Conservation (phyloP, 371 early-diverging fungal genomes). For the Nematocida ausubeli region DNA sequence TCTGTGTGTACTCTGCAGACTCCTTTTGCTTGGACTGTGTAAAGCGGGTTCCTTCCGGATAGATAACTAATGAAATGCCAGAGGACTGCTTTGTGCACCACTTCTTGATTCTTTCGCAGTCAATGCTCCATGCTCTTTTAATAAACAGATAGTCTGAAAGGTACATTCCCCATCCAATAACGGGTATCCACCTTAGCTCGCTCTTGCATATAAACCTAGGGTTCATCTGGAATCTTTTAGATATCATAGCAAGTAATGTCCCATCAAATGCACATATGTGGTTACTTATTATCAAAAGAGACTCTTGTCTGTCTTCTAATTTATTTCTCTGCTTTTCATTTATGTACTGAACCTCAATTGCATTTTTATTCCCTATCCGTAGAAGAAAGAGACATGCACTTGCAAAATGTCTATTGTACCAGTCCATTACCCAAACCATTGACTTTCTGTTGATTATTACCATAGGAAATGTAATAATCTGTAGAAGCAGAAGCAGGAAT, state of each 20-base stretch:
- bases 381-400: neutral
- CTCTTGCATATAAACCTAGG: constrained; percentile 65
- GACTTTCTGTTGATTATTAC: neutral
- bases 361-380: neutral
- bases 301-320: neutral
- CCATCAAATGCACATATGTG: constrained; percentile 67
- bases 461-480: constrained; percentile 9
- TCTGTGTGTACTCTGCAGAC: constrained; percentile 71
- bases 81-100: constrained; percentile 12
- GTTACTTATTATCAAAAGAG: constrained; percentile 61
- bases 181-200: constrained; percentile 54
- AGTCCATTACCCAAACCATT: neutral
- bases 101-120: constrained; percentile 60
- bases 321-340: neutral
- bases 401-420: neutral
- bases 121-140: constrained; percentile 61
- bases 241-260: constrained; percentile 55
- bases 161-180: constrained; percentile 61
- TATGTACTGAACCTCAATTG: neutral
- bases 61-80: constrained; percentile 59
- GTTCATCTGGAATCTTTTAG: constrained; percentile 26
- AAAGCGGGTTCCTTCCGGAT: constrained; percentile 67
- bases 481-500: neutral
- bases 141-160: constrained; percentile 58
- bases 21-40: constrained; percentile 50